Evolutionary conservation across 257 asterid genomes (phyloP).

Genomic region (Haberlea rhodopensis): DNA sequence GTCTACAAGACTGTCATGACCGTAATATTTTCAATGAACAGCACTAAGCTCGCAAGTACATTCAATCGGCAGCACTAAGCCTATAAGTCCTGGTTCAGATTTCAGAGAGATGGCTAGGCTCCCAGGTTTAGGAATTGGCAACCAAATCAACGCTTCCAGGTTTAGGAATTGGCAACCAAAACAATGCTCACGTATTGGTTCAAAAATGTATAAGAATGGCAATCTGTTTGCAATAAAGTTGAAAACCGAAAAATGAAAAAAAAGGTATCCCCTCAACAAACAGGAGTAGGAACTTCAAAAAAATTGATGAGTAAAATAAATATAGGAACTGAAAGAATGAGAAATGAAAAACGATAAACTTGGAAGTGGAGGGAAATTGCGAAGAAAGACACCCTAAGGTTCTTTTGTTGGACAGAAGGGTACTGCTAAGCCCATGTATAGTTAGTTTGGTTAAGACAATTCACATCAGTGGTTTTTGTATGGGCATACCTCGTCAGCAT

Average conservation of each 20-base stretch:
- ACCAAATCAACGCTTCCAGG: neutral
- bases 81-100: neutral
- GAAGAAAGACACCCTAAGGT: neutral
- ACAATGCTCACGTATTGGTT: neutral
- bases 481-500: slow-evolving; percentile 74
- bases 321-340: neutral
- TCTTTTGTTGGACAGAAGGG: neutral
- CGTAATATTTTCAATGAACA: neutral
- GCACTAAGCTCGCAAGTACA: neutral
- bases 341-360: neutral
- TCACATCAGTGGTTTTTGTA: slow-evolving; percentile 9
- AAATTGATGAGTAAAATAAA: no score
- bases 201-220: no score
- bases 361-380: slow-evolving; percentile 1
- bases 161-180: neutral
- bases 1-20: neutral
- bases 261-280: no score
- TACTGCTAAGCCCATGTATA: neutral
- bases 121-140: neutral
- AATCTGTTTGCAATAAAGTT: neutral
- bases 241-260: neutral
- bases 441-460: neutral
- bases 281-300: no score
- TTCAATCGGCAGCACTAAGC: neutral
- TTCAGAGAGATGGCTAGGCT: neutral